Base-by-base conservation (phyloP, 106 monocot species). In the Acanthochlamys bracteata region DNA sequence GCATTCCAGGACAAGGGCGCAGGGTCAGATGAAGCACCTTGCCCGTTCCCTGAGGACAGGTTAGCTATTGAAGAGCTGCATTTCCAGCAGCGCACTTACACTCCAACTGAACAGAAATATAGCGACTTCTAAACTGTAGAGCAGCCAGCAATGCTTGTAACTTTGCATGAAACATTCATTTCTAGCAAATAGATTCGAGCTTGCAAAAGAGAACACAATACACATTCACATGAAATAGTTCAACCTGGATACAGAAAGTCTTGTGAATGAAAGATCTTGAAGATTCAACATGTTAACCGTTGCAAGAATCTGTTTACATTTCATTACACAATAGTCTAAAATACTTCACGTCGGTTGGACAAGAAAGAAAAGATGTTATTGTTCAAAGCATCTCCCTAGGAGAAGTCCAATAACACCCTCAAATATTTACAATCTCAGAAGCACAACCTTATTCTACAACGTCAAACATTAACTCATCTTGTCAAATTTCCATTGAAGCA, bases 21-120 rank as follows among this genome's bases (percentile, higher is more conserved):
- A 6, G 20, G 81, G 0, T 42, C 23, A 6, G 20, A 42, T 0
- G 60, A 60, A 0, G 60, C 67, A 9, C 47, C 51, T 0, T 89
- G 89, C 65, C 78, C 81, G 10, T 89, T 81, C 64, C 81, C 79
- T 0, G 54, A 54, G 1, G 79, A 89, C 17, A 70, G 61, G 21
- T 53, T 79, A 24, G 70, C 84, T 0, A 76, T 84, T 12, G 89
- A 89, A 17, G 73, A 76, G 13, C 15, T 89, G 8, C 24, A 49
- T 10, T 39, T 89, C 26, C 42, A 56, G 67, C 66, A 74, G 61
- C 84, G 89, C 57, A 42, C 80, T 20, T 84, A 85, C 45, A 11
- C 55, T 55, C 49, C 49, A 22, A 22, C 16, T 55, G 11, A 55
- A 55, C 4, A 13, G 55, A 49, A 17, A 49, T 49, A 49, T 10